Evolutionary conservation across 2,329 filamentous ascomycete species (phyloP), one percentile per base, ranked within the genome.

Genomic region (Fusarium sterilihyphosum): DNA sequence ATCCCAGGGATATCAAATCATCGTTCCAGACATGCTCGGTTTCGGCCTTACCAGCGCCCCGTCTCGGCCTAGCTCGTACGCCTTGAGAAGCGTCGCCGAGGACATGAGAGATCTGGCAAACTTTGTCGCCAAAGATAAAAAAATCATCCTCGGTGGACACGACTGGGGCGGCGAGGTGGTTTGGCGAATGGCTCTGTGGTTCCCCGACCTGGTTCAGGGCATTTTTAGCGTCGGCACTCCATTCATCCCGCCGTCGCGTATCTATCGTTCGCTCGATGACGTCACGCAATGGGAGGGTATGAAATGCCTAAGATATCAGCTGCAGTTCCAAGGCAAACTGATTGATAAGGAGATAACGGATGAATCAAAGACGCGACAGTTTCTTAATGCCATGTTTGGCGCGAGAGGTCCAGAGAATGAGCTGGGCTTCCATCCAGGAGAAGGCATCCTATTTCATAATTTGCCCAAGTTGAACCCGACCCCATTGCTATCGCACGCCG

Each of bases 11-110:
- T 88, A 95, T 67, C 88, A 92, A 65, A 93, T 96, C 53, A 89
- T 97, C 33, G 93, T 89, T 14, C 92, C 93, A 2, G 94, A 97
- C 83, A 91, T 94, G 85, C 89, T 96, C 78, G 94, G 94, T 63
- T 98, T 95, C 81, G 93, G 93, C 35, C 87, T 88, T 66, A 95
- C 93, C 33, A 91, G 84, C 65, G 90, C 92, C 1, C 91, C 92
- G 1, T 84, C 40, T 31, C 59, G 44, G 37, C 37, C 24, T n/a
- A 44, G 38, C 26, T 24, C 29, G 53, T 57, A 58, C 29, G 31
- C 24, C 13, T 58, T 46, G 9, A 94, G 93, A 82, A 88, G 88
- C 57, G 89, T 92, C 68, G 88, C 91, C n/a, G 88, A 91, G 59
- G 93, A 96, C 78, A 88, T 97, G 69, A 91, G 90, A 20, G 89